Base-by-base conservation (phyloP, 257 asterid genomes). In the Capsicum rhomboideum region DNA sequence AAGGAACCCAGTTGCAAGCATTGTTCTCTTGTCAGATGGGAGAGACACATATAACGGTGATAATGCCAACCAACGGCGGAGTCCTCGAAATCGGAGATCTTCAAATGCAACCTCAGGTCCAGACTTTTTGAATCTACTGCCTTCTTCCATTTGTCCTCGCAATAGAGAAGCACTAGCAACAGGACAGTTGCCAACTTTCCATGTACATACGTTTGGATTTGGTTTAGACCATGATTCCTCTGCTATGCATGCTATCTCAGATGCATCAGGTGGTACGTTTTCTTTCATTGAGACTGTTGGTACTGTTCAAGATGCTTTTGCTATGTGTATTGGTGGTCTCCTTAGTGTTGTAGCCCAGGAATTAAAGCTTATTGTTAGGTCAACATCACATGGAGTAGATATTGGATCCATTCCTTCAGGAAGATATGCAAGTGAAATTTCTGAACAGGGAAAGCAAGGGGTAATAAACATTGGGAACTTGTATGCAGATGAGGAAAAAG, bases 251-350 rank as follows among this genome's bases (percentile, higher is more conserved):
- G 84, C 87, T 6, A 91, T 91, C 71, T 86, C 90, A 9, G 89
- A 91, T 82, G 81, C 87, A 11, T 91, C 92, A 0, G 88, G 90
- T n/a, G 93, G 93, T n/a, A 91, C 91, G 13, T 91, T 85, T 82
- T 89, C 93, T 7, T 89, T 84, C 82, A 84, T 89, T 7, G 92
- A 89, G 84, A 83, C 91, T 0, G 84, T 84, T 28, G 88, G 79
- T 16, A 83, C 87, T 82, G 86, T 91, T 69, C 91, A 89, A 83
- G 90, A 84, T 53, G 92, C 91, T 3, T 91, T 89, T 49, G 92
- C 92, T 0, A 80, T 85, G 77, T 88, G 92, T 63, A 89, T 91
- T 13, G 91, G 91, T 16, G 92, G 92, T 74, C 90, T 89, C 61
- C 87, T 91, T 28, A 91, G 91, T 21, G 88, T 91, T 16, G 88